Percentiles rank a stretch among this genome's conserved stretches.
These are phyloP conservation scores for Rosellinia necatrix DNA, from an alignment of 2,329 filamentous ascomycete genomes.

Conservation along the genomic window DNA sequence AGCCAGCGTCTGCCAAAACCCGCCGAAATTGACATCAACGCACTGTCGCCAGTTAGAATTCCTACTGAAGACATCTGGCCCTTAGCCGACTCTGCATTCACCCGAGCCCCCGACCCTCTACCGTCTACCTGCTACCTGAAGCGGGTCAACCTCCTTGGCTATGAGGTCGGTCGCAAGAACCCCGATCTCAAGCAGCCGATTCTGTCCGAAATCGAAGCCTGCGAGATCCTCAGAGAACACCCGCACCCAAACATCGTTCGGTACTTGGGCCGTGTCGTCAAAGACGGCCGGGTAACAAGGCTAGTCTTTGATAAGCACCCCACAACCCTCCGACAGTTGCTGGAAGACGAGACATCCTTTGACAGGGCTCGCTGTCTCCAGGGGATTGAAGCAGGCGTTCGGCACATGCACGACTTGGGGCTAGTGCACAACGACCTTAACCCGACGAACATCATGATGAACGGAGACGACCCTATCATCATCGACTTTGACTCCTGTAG, in stretches of 20 bases:
- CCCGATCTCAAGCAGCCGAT: background rate
- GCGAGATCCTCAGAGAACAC: constrained; percentile 15
- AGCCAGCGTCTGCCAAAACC: background rate
- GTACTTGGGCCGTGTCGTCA: constrained; percentile 19
- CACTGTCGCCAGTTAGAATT: background rate
- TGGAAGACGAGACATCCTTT: background rate
- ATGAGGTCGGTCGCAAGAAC: background rate
- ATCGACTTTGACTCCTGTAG: constrained; percentile 29
- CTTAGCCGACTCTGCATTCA: background rate
- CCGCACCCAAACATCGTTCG: constrained; percentile 23
- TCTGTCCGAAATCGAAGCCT: constrained; percentile 10
- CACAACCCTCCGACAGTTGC: constrained; percentile 2
- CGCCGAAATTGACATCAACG: background rate
- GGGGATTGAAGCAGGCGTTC: constrained; percentile 12
- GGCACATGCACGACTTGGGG: constrained; percentile 19
- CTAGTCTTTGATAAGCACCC: constrained; percentile 18
- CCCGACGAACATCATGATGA: constrained; percentile 28
- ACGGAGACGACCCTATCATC: constrained; percentile 24
- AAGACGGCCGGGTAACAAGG: constrained; percentile 8
- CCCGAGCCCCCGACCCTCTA: constrained; percentile 3
- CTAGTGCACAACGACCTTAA: constrained; percentile 22
- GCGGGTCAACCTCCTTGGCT: background rate
- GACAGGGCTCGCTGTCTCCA: constrained; percentile 1
- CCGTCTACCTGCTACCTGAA: constrained; percentile 9
- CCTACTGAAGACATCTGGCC: constrained; percentile 4